phyloP scores from a whole-genome alignment of 805 yeast species.

The Myxozyma kluyveri region DNA sequence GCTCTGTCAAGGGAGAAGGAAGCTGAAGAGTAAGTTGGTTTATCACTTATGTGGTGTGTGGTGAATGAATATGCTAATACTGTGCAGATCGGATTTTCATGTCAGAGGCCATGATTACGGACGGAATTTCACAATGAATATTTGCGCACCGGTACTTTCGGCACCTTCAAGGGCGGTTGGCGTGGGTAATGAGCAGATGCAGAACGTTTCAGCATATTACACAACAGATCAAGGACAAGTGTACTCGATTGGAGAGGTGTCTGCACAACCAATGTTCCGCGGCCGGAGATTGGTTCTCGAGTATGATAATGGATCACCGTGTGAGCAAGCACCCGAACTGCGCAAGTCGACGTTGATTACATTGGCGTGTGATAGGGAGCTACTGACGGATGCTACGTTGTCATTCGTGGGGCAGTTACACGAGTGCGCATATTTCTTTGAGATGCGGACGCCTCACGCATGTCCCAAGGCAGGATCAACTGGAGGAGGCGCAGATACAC shows the following conservation, averaged over 20 bases:
- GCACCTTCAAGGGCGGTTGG: slow-evolving; percentile 38
- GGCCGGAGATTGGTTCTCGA: slow-evolving; percentile 70
- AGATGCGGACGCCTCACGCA: slow-evolving; percentile 79
- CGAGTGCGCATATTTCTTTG: slow-evolving; percentile 81
- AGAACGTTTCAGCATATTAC: slow-evolving; percentile 58
- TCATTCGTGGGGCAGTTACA: slow-evolving; percentile 68
- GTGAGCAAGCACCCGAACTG: slow-evolving; percentile 40
- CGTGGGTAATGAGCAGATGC: slow-evolving; percentile 26
- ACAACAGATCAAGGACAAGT: slow-evolving; percentile 46
- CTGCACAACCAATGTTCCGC: slow-evolving; percentile 60
- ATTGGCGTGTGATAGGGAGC: slow-evolving; percentile 76
- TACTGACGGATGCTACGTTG: slow-evolving; percentile 49
- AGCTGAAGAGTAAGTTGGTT: slow-evolving; percentile 29
- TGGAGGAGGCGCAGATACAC: slow-evolving; percentile 60
- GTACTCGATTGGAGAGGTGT: slow-evolving; percentile 52
- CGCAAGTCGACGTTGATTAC: slow-evolving; percentile 64
- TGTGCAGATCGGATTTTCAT: slow-evolving; percentile 51
- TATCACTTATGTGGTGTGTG: background rate
- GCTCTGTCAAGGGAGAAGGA: slow-evolving; percentile 39
- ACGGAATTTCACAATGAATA: slow-evolving; percentile 69
- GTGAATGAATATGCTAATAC: background rate
- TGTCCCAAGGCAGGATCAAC: slow-evolving; percentile 58
- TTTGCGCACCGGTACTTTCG: slow-evolving; percentile 58
- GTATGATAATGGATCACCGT: slow-evolving; percentile 60
- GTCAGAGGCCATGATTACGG: slow-evolving; percentile 70